These are phyloP conservation scores for Aspergillus cristatus DNA, from an alignment of 495 filamentous ascomycete genomes.

Conservation along the genomic window DNA sequence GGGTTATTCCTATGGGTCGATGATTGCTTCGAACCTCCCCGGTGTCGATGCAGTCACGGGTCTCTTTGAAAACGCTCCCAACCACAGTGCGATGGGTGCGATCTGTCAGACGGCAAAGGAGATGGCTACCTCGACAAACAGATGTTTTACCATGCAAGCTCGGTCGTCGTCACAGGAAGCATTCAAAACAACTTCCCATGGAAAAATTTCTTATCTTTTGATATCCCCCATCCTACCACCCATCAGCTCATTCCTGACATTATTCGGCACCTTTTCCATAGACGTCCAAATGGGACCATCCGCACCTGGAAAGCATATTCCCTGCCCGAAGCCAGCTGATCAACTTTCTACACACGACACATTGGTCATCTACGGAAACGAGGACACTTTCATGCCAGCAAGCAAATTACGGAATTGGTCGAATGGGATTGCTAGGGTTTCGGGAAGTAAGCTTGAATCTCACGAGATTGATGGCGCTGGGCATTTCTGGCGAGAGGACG, in stretches of 20 bases:
- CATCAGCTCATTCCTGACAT: conserved; percentile 46
- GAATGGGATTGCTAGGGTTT: conserved; percentile 37
- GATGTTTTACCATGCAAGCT: conserved; percentile 15
- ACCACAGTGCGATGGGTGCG: conserved; percentile 49
- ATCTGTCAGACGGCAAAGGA: conserved; percentile 58
- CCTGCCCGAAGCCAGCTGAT: conserved; percentile 31
- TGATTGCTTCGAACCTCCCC: conserved; percentile 68
- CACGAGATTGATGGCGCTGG: conserved; percentile 59
- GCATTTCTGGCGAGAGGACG: conserved; percentile 75
- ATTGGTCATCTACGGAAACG: conserved; percentile 68
- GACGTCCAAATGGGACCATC: conserved; percentile 14
- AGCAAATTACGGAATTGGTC: conserved; percentile 65
- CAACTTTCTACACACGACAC: conserved; percentile 51
- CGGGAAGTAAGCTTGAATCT: conserved; percentile 36
- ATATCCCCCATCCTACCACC: conserved; percentile 71
- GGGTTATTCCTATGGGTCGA: conserved; percentile 88
- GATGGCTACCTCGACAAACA: conserved; percentile 44
- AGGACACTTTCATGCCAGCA: conserved; percentile 65
- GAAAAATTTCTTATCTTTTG: conserved; percentile 58
- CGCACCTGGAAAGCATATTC: conserved; percentile 20
- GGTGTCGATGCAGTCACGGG: conserved; percentile 46
- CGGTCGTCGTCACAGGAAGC: not conserved
- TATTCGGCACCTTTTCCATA: conserved; percentile 36
- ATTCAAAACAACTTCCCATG: conserved; percentile 6
- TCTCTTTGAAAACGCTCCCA: conserved; percentile 42